Conservation (phyloP, 257 asterid species). For the Scutellaria barbata region DNA sequence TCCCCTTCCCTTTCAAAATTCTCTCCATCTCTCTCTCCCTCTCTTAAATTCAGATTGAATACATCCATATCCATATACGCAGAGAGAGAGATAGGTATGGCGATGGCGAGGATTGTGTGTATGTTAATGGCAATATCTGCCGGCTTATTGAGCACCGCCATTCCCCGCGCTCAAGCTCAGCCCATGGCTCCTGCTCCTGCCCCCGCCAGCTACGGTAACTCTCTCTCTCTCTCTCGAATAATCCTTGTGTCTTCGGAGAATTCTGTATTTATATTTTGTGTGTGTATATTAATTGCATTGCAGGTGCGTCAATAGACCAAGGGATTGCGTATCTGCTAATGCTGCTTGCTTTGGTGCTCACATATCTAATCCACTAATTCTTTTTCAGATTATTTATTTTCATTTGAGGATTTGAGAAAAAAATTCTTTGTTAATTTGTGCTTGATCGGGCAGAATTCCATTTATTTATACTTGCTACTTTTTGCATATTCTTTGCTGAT, state of each 20-base stretch:
- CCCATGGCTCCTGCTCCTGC: conserved; percentile 47
- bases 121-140: conserved; percentile 34
- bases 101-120: conserved; percentile 14
- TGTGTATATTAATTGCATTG: conserved; percentile 17
- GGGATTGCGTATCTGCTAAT: conserved; percentile 47
- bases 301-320: conserved; percentile 48
- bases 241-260: too few relatives aligned
- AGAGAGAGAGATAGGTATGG: conserved; percentile 13
- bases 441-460: too few relatives aligned
- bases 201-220: conserved; percentile 47
- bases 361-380: conserved; percentile 42
- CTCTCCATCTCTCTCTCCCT: conserved; percentile 14
- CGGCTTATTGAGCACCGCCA: conserved; percentile 15
- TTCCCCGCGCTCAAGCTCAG: conserved; percentile 40
- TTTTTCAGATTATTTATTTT: not conserved
- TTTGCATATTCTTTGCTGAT: too few relatives aligned
- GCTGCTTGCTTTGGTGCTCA: conserved; percentile 44
- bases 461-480: too few relatives aligned
- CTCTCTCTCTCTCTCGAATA: not conserved
- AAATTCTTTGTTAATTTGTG: too few relatives aligned
- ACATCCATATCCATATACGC: not conserved
- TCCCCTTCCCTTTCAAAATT: not conserved
- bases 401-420: not conserved
- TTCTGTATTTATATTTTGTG: not conserved
- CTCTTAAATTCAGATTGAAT: not conserved